phyloP scores from a whole-genome alignment of 1,139 yeast genomes.

The Dujonia santamariae region DNA sequence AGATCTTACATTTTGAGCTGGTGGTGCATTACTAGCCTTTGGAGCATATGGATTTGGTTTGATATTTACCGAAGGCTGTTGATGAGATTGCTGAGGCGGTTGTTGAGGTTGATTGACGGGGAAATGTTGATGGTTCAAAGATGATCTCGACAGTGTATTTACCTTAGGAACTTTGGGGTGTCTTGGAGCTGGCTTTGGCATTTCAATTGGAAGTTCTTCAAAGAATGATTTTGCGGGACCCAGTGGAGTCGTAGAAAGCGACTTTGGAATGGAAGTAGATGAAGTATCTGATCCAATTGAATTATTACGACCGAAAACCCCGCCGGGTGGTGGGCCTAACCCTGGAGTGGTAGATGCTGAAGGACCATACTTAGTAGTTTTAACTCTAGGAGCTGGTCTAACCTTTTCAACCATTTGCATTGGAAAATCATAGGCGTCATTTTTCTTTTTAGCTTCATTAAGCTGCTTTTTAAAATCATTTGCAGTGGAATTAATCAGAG shows the following conservation, averaged over 20 bases:
- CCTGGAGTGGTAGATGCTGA: slow-evolving; percentile 11
- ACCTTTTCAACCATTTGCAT: slow-evolving; percentile 46
- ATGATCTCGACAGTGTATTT: background rate
- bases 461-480: slow-evolving; percentile 25
- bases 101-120: slow-evolving; percentile 3
- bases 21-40: slow-evolving; percentile 3
- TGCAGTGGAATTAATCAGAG: slow-evolving; percentile 8
- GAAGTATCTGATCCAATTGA: background rate
- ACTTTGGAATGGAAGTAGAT: background rate
- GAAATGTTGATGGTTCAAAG: slow-evolving; percentile 5
- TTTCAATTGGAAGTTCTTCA: slow-evolving; percentile 48
- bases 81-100: slow-evolving; percentile 4
- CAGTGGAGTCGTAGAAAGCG: slow-evolving; percentile 9
- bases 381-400: slow-evolving; percentile 32
- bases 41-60: slow-evolving; percentile 13
- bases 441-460: slow-evolving; percentile 50
- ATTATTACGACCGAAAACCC: too few relatives aligned
- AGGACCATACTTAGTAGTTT: slow-evolving; percentile 24
- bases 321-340: slow-evolving; percentile 6
- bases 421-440: slow-evolving; percentile 82
- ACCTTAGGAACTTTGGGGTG: slow-evolving; percentile 26
- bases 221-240: slow-evolving; percentile 32
- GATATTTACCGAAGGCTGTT: slow-evolving; percentile 11
- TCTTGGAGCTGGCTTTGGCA: slow-evolving; percentile 22
- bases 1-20: slow-evolving; percentile 1